These are phyloP conservation scores for Fusarium falciforme DNA, from an alignment of 2,329 filamentous ascomycete genomes.

Conservation along the genomic window DNA sequence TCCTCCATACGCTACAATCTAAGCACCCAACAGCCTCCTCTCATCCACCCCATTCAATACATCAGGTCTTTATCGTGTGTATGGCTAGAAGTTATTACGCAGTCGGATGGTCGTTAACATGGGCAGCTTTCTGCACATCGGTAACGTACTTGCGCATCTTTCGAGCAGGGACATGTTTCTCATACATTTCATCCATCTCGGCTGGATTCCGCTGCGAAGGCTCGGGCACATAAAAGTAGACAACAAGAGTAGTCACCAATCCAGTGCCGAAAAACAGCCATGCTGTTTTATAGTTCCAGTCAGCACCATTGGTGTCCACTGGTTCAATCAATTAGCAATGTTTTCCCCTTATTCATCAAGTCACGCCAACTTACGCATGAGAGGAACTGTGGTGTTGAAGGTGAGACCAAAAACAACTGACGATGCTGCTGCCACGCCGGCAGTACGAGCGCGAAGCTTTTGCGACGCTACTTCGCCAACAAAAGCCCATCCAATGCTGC, in stretches of 20 bases:
- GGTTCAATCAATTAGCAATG: not conserved
- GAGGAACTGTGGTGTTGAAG: not conserved
- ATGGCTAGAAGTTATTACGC: not conserved
- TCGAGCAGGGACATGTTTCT: not conserved
- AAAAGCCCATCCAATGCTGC: not conserved
- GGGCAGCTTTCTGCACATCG: not conserved
- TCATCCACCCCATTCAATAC: not conserved
- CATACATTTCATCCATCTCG: not conserved
- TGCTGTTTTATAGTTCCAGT: not conserved
- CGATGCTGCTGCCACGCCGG: not conserved
- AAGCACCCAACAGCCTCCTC: not conserved
- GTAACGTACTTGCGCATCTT: not conserved
- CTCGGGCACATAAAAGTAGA: not conserved
- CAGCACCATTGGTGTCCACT: not conserved
- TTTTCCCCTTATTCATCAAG: not conserved
- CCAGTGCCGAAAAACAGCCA: not conserved
- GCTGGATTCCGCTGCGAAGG: not conserved
- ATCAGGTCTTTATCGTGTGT: not conserved
- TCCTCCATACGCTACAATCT: not conserved
- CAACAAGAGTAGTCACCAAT: not conserved
- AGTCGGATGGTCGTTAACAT: not conserved
- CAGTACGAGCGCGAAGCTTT: not conserved
- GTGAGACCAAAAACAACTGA: not conserved
- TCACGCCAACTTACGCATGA: not conserved
- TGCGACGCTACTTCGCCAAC: not conserved